A percentile compares a stretch with the other conserved stretches of the same genome.
phyloP scores from a whole-genome alignment of 441 rosid species.

The Adansonia madagascariensis region DNA sequence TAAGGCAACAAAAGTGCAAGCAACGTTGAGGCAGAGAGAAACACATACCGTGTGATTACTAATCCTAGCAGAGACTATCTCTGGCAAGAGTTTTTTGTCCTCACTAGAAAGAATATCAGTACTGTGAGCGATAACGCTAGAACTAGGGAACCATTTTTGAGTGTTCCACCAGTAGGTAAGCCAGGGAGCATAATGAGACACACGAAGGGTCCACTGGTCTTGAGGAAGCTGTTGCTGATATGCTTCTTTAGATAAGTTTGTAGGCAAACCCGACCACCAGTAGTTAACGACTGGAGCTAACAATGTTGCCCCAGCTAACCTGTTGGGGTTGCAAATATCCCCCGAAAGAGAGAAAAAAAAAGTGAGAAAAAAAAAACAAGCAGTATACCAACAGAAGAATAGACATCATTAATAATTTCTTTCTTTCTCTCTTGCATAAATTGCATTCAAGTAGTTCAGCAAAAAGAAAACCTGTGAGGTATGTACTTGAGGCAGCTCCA shows the following conservation, averaged over 20 bases:
- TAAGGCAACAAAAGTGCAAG: neutral
- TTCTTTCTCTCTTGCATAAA: conserved; percentile 1
- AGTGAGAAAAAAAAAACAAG: neutral
- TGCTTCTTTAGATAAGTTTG: conserved; percentile 47
- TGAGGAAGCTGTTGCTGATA: conserved; percentile 32
- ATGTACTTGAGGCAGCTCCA: conserved; percentile 68
- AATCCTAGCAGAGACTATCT: neutral
- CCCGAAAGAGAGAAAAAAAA: neutral
- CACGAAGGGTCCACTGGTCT: conserved; percentile 54
- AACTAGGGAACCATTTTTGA: conserved; percentile 55
- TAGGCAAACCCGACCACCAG: conserved; percentile 60
- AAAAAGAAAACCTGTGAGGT: conserved; percentile 50
- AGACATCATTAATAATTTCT: neutral
- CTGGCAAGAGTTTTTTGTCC: conserved; percentile 36
- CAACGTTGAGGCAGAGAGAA: neutral
- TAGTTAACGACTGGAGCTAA: conserved; percentile 53
- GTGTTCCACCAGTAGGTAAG: conserved; percentile 64
- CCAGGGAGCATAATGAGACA: conserved; percentile 57
- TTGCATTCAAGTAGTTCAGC: neutral
- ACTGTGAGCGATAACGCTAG: conserved; percentile 20
- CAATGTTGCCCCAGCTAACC: conserved; percentile 53
- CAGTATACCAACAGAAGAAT: neutral
- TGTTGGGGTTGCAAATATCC: conserved; percentile 23
- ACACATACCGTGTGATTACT: conserved; percentile 21
- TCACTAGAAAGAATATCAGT: conserved; percentile 35